A percentile compares a stretch with the other conserved stretches of the same genome.
phyloP scores from a whole-genome alignment of 1,284 basidiomycete genomes.

The Irpex sp. region DNA sequence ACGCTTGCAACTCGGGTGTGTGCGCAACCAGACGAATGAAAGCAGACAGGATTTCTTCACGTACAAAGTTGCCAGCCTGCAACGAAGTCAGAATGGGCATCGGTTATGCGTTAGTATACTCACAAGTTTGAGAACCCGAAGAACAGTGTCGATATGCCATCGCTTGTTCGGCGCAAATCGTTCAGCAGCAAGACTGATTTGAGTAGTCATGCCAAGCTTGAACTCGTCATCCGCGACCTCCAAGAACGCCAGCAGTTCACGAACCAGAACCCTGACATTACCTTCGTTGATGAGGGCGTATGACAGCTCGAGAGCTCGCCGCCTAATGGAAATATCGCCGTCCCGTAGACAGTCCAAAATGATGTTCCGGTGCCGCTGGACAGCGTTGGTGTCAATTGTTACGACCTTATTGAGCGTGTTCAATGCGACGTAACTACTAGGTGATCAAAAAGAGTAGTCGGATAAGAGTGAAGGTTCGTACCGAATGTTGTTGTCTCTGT shows the following conservation, averaged over 20 bases:
- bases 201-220: conserved; percentile 96
- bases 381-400: conserved; percentile 96
- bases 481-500: conserved; percentile 99
- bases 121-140: conserved; percentile 90
- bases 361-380: conserved; percentile 96
- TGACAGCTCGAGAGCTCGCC: conserved; percentile 94
- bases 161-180: conserved; percentile 96
- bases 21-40: conserved; percentile 97
- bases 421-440: conserved; percentile 87
- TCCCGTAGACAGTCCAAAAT: conserved; percentile 98
- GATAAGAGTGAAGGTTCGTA: conserved; percentile 32
- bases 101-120: conserved; percentile 26
- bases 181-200: conserved; percentile 95
- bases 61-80: conserved; percentile 97
- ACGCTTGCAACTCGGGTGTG: conserved; percentile 95
- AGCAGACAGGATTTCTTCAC: conserved; percentile 93
- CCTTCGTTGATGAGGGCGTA: conserved; percentile 97
- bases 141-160: conserved; percentile 98
- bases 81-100: conserved; percentile 1
- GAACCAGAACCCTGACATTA: conserved; percentile 90
- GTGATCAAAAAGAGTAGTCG: background rate
- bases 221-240: conserved; percentile 99
- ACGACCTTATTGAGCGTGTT: conserved; percentile 99
- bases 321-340: conserved; percentile 97
- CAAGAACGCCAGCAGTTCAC: conserved; percentile 93